Evolutionary conservation across 2,329 filamentous ascomycete genomes (phyloP), one percentile per base, ranked within the genome.

Genomic region (Anthostomella pinea): DNA sequence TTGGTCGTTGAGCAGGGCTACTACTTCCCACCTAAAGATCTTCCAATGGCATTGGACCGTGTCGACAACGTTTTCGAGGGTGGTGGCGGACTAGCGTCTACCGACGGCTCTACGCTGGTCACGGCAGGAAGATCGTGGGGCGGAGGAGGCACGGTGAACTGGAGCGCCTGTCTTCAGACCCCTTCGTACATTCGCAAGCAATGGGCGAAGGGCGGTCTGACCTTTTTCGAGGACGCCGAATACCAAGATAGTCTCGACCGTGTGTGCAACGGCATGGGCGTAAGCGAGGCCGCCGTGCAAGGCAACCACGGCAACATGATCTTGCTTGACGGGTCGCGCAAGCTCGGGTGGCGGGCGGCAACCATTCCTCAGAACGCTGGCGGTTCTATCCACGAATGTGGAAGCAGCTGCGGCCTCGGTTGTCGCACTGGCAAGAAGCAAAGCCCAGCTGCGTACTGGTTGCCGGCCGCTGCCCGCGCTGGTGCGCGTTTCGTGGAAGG

Each of bases 81-180:
- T 43, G 75, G 75, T 15, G 85, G 84, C 6, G 60, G 77, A 13
- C 51, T 74, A 5, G 53, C 72, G 49, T 68, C 70, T 43, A 69
- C 83, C 42, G 75, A 85, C 53, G 67, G 68, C 8, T 73, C 75
- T 5, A 67, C 83, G 20, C 74, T 66, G 11, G 61, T 91, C 9
- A 59, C 86, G 3, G 77, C 84, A 0, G 90, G 86, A 2, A 76
- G 79, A 38, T 77, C 77, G 20, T 95, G 85, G 79, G 90, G 90
- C 19, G 90, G 90, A 26, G 90, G 90, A 37, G 89, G 89, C 5
- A 88, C 87, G 0, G 65, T 95, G 51, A 96, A 96, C 62, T 96
- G 89, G 89, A 85, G 73, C 53, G 77, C 77, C 7, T 68, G 67
- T 33, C 65, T 81, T 33, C 69, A 73, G 49, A 85, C 87, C 0